Conservation (phyloP, 2,329 filamentous ascomycete species). For the Allantophomopsis cytisporea region DNA sequence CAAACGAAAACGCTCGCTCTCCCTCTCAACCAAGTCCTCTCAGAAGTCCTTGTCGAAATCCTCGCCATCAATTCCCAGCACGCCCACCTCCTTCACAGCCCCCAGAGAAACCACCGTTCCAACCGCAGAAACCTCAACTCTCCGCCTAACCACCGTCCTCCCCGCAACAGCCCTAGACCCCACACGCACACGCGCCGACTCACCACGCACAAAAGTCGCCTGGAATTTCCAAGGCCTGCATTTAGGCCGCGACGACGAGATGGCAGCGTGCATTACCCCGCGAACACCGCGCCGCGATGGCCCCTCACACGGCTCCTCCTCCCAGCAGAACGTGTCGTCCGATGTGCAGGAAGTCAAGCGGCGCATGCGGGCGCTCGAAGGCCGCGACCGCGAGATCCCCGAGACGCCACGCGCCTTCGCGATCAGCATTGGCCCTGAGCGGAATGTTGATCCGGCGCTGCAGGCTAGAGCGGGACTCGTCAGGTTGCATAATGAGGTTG, state of each 20-base stretch:
- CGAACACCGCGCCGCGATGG: slow-evolving; percentile 7
- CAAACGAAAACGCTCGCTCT: too few relatives aligned
- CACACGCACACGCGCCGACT: slow-evolving; percentile 1
- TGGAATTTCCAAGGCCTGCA: slow-evolving; percentile 16
- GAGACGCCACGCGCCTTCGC: slow-evolving; percentile 11
- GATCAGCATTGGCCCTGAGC: slow-evolving; percentile 5
- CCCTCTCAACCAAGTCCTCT: too few relatives aligned
- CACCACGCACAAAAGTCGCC: slow-evolving; percentile 16
- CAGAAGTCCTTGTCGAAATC: too few relatives aligned
- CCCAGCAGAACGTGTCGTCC: background rate
- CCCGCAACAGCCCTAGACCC: slow-evolving; percentile 1
- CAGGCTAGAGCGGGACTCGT: slow-evolving; percentile 6
- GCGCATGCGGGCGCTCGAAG: slow-evolving; percentile 8
- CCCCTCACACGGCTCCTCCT: background rate
- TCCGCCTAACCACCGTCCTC: slow-evolving; percentile 6
- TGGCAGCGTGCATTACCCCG: too few relatives aligned
- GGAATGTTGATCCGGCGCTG: slow-evolving; percentile 6
- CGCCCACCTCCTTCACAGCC: too few relatives aligned
- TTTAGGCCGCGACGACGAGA: slow-evolving; percentile 4
- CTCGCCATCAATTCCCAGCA: too few relatives aligned
- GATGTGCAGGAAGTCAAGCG: slow-evolving; percentile 11
- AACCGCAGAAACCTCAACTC: background rate
- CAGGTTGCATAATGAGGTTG: slow-evolving; percentile 10
- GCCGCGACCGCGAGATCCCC: slow-evolving; percentile 9
- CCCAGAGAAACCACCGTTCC: too few relatives aligned